Conservation (phyloP, 202 grass and related monocot species). For the Panicum virgatum region DNA sequence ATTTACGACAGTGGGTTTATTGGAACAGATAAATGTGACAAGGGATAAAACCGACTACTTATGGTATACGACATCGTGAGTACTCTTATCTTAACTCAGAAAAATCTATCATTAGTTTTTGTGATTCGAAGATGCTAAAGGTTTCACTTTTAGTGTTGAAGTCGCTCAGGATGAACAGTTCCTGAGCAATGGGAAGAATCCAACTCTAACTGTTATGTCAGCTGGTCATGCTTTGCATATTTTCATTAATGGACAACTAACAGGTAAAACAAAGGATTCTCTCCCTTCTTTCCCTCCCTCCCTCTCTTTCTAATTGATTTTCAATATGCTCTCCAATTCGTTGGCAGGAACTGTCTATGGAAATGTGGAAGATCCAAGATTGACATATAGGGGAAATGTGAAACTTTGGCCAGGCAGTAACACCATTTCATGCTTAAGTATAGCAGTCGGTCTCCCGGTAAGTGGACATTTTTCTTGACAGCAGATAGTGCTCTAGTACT, state of each 20-base stretch:
- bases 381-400: slow-evolving; percentile 74
- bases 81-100: background rate
- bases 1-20: slow-evolving; percentile 72
- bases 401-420: slow-evolving; percentile 87
- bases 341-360: slow-evolving; percentile 85
- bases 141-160: slow-evolving; percentile 62
- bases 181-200: slow-evolving; percentile 58
- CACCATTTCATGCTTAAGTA: slow-evolving; percentile 93
- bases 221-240: slow-evolving; percentile 95
- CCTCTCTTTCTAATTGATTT: background rate
- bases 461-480: slow-evolving; percentile 38
- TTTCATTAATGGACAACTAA: slow-evolving; percentile 78
- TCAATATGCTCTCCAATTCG: slow-evolving; percentile 33
- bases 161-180: slow-evolving; percentile 73
- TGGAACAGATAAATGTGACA: slow-evolving; percentile 96
- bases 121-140: slow-evolving; percentile 23
- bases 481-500: background rate
- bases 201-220: slow-evolving; percentile 83
- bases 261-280: slow-evolving; percentile 45
- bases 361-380: slow-evolving; percentile 74
- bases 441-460: slow-evolving; percentile 93
- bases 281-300: background rate
- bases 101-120: slow-evolving; percentile 28
- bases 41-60: slow-evolving; percentile 96
- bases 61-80: slow-evolving; percentile 98